These are phyloP conservation scores for Dendrocalamus sinicus DNA, from an alignment of 176 grass and related monocot species.

Conservation along the genomic window DNA sequence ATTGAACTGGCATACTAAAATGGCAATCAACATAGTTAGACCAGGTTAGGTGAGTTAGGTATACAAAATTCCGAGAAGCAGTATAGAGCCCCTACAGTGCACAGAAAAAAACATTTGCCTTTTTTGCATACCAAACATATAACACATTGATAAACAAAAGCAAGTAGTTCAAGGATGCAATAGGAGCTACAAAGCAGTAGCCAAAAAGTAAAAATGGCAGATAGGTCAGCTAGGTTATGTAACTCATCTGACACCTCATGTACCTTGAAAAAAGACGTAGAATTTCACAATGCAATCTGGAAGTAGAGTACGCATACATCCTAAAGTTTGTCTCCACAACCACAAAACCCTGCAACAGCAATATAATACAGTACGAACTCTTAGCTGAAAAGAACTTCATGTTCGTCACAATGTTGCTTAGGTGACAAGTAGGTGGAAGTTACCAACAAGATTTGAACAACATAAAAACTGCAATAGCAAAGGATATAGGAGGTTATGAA, in stretches of 20 bases:
- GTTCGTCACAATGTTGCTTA: constrained; percentile 24
- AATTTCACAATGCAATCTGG: constrained; percentile 91
- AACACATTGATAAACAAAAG: constrained; percentile 26
- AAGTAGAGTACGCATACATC: constrained; percentile 88
- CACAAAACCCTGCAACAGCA: constrained; percentile 77
- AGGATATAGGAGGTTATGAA: constrained; percentile 18
- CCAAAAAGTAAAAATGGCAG: background rate
- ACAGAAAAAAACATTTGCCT: background rate
- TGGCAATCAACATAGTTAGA: background rate
- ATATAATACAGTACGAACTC: constrained; percentile 22
- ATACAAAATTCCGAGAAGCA: background rate
- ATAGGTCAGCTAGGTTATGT: constrained; percentile 24
- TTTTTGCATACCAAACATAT: background rate
- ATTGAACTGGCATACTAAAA: background rate
- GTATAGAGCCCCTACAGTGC: background rate
- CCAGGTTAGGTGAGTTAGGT: no score
- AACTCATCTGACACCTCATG: constrained; percentile 24
- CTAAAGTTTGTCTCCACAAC: constrained; percentile 97
- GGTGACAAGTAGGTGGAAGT: background rate
- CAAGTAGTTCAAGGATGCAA: constrained; percentile 6
- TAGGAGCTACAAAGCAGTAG: background rate
- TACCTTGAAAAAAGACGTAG: constrained; percentile 96
- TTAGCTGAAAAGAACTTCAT: background rate
- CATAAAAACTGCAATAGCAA: constrained; percentile 27
- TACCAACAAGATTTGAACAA: background rate